Evolutionary conservation across 1,284 basidiomycete genomes (phyloP).

Genomic region (Microbotryum violaceum): DNA sequence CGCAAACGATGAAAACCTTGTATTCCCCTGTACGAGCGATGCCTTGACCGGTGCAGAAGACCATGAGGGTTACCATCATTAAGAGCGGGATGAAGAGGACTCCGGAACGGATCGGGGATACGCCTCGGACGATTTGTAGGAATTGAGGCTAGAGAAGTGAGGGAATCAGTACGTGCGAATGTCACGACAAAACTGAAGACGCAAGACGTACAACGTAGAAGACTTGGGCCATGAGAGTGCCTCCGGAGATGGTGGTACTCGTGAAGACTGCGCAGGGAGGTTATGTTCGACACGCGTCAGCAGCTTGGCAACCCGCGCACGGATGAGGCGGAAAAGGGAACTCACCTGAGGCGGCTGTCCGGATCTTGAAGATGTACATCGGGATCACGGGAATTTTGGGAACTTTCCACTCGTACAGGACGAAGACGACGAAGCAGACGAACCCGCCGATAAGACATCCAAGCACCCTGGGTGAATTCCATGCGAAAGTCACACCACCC

Average conservation of each 20-base stretch:
- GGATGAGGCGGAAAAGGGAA: conserved; percentile 58
- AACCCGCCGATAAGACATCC: conserved; percentile 19
- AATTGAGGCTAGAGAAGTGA: conserved; percentile 52
- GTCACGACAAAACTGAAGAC: no score
- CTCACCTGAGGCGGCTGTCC: conserved; percentile 53
- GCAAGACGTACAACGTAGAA: conserved; percentile 46
- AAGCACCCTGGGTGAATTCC: conserved; percentile 35
- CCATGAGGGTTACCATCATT: conserved; percentile 42
- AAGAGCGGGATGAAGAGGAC: conserved; percentile 59
- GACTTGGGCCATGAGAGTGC: conserved; percentile 41
- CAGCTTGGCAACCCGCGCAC: conserved; percentile 41
- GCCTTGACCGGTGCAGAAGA: conserved; percentile 50
- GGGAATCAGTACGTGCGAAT: no score
- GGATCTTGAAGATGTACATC: conserved; percentile 54
- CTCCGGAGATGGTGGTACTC: conserved; percentile 6
- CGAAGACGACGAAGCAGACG: conserved; percentile 46
- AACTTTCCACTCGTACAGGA: conserved; percentile 63
- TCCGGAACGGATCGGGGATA: conserved; percentile 55
- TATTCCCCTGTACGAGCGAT: conserved; percentile 38
- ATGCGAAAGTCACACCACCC: conserved; percentile 44
- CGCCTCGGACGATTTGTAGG: conserved; percentile 62
- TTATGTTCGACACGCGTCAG: conserved; percentile 34
- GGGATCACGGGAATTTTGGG: conserved; percentile 52
- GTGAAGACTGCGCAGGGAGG: conserved; percentile 7
- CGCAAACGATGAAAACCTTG: conserved; percentile 51